Evolutionary conservation across 805 yeast species (phyloP), one percentile per base, ranked within the genome.

Genomic region (Saturnispora dispora): DNA sequence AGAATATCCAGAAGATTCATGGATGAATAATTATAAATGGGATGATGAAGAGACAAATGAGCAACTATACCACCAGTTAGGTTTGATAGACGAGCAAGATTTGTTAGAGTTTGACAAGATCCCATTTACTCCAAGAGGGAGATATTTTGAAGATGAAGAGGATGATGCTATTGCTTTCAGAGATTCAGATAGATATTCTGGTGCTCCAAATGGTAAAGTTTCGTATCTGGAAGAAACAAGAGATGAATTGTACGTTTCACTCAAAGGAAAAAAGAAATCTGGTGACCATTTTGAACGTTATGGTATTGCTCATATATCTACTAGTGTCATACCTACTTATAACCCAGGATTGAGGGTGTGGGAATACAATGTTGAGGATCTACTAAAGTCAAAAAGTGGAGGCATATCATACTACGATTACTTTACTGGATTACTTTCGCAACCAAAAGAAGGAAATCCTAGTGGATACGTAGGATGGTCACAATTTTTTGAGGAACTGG

Each of bases 331-430:
- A 13, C 96, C 96, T 3, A 88, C 95, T 0, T 88, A 82, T 67
- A 86, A 85, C 57, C 89, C 96, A 5, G 87, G 89, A 5, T 61
- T 88, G 54, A 72, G 96, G 56, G 81, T 88, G 2, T 88, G 95
- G 93, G 96, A 88, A 63, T 88, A 88, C 64, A 88, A 88, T 60
- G 76, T 78, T 36, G 54, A 56, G 50, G 51, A 48, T 25, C 42
- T 48, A n/a, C 33, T 48, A 13, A 36, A 35, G 13, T 37, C 41
- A 13, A 22, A 32, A 13, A 41, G 33, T 9, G 43, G 43, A 4
- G 28, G 22, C n/a, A 41, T 25, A 13, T 48, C 51, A 13, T 43
- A 35, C 10, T 25, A 9, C 15, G 47, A 48, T 18, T 48, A 35
- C 5, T 48, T 48, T 8, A 48, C 28, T 2, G 30, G 27, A 3